phyloP scores from a whole-genome alignment of 306 rosid genomes.

The Lithocarpus polystachyus region DNA sequence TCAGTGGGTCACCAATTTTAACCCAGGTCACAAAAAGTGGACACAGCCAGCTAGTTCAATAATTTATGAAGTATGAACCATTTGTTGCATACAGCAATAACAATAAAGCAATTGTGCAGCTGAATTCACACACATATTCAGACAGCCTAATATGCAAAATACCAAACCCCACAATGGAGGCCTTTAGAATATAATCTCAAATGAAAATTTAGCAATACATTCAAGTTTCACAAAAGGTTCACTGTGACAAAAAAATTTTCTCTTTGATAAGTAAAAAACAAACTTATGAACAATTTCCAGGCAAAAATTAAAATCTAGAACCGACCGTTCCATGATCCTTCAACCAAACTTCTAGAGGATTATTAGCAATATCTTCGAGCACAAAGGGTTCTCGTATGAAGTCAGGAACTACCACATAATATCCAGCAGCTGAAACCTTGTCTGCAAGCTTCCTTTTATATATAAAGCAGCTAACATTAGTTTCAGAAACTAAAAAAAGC shows the following conservation, averaged over 20 bases:
- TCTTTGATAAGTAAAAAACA: no score
- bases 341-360: constrained; percentile 46
- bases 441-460: constrained; percentile 74
- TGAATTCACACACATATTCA: neutral
- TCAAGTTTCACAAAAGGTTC: neutral
- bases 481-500: neutral
- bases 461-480: constrained; percentile 18
- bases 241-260: neutral
- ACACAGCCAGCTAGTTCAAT: neutral
- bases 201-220: neutral
- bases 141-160: neutral
- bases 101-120: neutral
- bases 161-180: neutral
- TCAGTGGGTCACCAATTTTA: neutral
- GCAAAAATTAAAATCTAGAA: constrained; percentile 17
- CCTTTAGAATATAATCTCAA: neutral
- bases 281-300: neutral
- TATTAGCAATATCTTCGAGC: constrained; percentile 23
- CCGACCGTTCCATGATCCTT: constrained; percentile 63
- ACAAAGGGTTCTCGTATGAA: constrained; percentile 59
- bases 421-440: constrained; percentile 75
- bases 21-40: neutral
- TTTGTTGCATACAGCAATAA: neutral
- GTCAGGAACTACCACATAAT: constrained; percentile 74
- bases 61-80: neutral